Conservation (phyloP, 495 filamentous ascomycete genomes). For the Astrothelium macrocarpum region DNA sequence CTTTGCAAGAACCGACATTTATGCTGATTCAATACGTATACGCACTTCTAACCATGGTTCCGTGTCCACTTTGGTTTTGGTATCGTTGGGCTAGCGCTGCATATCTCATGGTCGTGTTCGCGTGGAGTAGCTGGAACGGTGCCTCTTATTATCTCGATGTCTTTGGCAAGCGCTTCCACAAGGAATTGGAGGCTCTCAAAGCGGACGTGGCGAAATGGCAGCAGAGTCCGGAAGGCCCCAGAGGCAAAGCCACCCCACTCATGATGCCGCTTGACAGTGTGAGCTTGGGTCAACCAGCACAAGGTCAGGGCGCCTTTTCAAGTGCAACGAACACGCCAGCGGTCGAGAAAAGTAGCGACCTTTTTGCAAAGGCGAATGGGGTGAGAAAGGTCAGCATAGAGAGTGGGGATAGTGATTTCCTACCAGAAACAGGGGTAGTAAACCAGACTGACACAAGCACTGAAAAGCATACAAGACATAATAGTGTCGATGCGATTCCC, state of each 20-base stretch:
- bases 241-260: conserved; percentile 13
- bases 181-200: conserved; percentile 84
- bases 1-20: conserved; percentile 78
- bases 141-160: conserved; percentile 96
- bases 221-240: conserved; percentile 28
- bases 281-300: neutral
- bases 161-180: conserved; percentile 92
- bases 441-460: conserved; percentile 8
- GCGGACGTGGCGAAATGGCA: conserved; percentile 89
- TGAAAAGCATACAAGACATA: conserved; percentile 13
- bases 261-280: neutral
- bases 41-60: conserved; percentile 84
- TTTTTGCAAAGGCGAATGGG: neutral
- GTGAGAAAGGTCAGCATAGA: neutral
- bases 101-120: conserved; percentile 71
- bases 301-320: neutral
- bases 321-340: neutral
- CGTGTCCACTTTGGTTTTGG: conserved; percentile 92
- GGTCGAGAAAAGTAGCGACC: neutral
- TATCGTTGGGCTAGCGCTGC: conserved; percentile 65
- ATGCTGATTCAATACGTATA: conserved; percentile 94
- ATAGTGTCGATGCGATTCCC: conserved; percentile 46
- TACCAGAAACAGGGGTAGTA: neutral
- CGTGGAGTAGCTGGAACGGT: conserved; percentile 90
- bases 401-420: neutral